Conservation (phyloP, 2,329 filamentous ascomycete species). For the Ophiobolus disseminans region DNA sequence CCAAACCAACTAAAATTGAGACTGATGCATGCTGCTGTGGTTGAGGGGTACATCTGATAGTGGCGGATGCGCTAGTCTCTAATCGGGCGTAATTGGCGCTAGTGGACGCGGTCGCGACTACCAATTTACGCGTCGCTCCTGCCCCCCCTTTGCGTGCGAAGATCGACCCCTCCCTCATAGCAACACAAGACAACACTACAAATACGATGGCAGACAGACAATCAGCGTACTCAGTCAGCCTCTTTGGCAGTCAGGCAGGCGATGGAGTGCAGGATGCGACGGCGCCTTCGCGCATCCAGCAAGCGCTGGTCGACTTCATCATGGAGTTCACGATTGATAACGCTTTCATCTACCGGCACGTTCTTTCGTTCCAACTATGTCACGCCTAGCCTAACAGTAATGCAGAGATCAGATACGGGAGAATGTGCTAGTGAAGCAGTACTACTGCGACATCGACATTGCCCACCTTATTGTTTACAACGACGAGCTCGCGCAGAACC, state of each 20-base stretch:
- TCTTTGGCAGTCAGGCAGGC: conserved; percentile 64
- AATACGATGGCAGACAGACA: conserved; percentile 72
- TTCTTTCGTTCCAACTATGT: background rate
- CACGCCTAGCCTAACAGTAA: conserved; percentile 39
- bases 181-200: conserved; percentile 13
- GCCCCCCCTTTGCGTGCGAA: conserved; percentile 8
- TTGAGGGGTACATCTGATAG: too few species aligned
- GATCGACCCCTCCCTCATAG: conserved; percentile 21
- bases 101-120: conserved; percentile 21
- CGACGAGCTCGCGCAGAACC: conserved; percentile 88
- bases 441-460: conserved; percentile 95
- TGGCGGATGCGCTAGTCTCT: background rate
- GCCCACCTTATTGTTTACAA: conserved; percentile 95
- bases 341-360: conserved; percentile 84
- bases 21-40: too few species aligned
- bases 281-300: conserved; percentile 63
- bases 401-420: conserved; percentile 90
- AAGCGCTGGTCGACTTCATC: conserved; percentile 86
- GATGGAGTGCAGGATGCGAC: conserved; percentile 41
- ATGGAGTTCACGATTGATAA: conserved; percentile 94
- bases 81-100: conserved; percentile 8
- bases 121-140: conserved; percentile 22
- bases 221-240: conserved; percentile 83
- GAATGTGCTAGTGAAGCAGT: conserved; percentile 92
- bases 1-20: too few species aligned